phyloP scores from a whole-genome alignment of 2,329 filamentous ascomycete species.

The Celoporthe dispersa region DNA sequence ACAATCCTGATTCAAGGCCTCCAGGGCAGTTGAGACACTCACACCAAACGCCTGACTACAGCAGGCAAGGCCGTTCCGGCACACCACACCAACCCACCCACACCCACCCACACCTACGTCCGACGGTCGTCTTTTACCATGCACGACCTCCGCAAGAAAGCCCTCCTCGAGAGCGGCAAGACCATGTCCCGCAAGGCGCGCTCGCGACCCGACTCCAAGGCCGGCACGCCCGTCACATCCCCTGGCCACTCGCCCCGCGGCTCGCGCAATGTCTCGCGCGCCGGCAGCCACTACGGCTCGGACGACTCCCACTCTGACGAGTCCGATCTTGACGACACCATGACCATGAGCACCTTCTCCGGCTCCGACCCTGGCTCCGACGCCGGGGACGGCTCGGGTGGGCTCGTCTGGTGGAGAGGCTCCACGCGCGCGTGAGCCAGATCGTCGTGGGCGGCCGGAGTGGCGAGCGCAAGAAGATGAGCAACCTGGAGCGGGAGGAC shows the following conservation, averaged over 20 bases:
- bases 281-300: conserved; percentile 65
- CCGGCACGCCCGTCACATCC: conserved; percentile 62
- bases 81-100: neutral
- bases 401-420: conserved; percentile 60
- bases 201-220: conserved; percentile 59
- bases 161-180: conserved; percentile 71
- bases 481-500: conserved; percentile 70
- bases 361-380: conserved; percentile 68
- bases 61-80: neutral
- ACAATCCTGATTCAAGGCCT: conserved; percentile 8
- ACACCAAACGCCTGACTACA: neutral
- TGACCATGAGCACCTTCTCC: conserved; percentile 49
- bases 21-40: neutral
- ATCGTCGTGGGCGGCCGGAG: conserved; percentile 46
- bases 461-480: conserved; percentile 75
- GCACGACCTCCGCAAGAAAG: conserved; percentile 70
- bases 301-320: conserved; percentile 62
- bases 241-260: conserved; percentile 60
- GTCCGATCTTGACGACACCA: conserved; percentile 56
- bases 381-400: conserved; percentile 49
- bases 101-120: neutral
- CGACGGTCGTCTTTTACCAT: conserved; percentile 45
- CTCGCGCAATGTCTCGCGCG: conserved; percentile 63
- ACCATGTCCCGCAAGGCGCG: conserved; percentile 72
- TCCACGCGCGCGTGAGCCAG: conserved; percentile 70